These are phyloP conservation scores for Xylaria palmicola DNA, from an alignment of 495 filamentous ascomycete species.

Conservation along the genomic window DNA sequence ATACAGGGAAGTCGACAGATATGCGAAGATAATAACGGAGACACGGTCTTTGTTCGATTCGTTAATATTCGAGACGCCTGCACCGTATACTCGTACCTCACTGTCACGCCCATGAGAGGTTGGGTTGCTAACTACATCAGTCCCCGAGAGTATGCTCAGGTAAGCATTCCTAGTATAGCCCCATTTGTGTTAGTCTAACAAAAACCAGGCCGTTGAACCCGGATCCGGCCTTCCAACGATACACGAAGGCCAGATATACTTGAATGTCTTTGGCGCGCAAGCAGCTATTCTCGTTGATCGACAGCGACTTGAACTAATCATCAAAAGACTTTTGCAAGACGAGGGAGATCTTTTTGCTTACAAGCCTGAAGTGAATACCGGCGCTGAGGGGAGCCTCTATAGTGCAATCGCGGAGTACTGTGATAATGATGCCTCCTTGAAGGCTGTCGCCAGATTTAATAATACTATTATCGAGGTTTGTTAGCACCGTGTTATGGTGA, in stretches of 20 bases:
- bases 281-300: conserved; percentile 19
- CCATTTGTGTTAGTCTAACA: neutral
- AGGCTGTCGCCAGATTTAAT: conserved; percentile 41
- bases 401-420: conserved; percentile 55
- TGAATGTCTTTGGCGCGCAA: conserved; percentile 38
- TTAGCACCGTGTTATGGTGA: conserved; percentile 25
- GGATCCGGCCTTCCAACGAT: conserved; percentile 27
- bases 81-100: conserved; percentile 45
- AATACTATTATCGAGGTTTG: conserved; percentile 43
- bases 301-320: conserved; percentile 37
- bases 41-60: conserved; percentile 54
- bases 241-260: conserved; percentile 53
- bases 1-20: conserved; percentile 32
- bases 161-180: conserved; percentile 13
- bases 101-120: conserved; percentile 37
- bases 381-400: conserved; percentile 35
- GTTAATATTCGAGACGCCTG: conserved; percentile 58
- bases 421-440: conserved; percentile 42
- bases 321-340: conserved; percentile 48
- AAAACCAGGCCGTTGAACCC: conserved; percentile 22
- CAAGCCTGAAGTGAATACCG: conserved; percentile 30
- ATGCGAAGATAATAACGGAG: conserved; percentile 18
- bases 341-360: conserved; percentile 59
- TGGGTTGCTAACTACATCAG: conserved; percentile 54
- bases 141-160: conserved; percentile 41